A percentile compares a stretch with the other conserved stretches of the same genome.
phyloP scores from a whole-genome alignment of 75 land plant genomes.

The Selaginella moellendorffii region DNA sequence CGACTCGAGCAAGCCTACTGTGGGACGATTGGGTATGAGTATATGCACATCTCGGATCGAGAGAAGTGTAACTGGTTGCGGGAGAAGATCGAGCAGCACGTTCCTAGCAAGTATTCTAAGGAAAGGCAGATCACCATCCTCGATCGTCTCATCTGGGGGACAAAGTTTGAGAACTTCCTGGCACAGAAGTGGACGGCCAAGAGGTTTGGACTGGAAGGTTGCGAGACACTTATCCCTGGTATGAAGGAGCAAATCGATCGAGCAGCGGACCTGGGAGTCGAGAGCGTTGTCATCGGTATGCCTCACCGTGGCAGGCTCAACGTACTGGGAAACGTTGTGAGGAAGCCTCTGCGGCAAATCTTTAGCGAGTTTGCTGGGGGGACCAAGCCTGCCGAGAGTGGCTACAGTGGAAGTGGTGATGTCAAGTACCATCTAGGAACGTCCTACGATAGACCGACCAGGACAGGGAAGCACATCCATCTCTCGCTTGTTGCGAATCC shows the following conservation, averaged over 20 bases:
- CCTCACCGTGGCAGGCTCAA: conserved; percentile 17
- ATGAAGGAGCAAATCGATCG: conserved; percentile 14
- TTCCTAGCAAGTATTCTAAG: conserved; percentile 28
- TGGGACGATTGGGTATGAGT: conserved; percentile 84
- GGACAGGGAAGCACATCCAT: conserved; percentile 8
- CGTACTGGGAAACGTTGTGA: conserved; percentile 14
- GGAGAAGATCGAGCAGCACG: conserved; percentile 70
- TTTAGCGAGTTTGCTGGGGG: conserved; percentile 29
- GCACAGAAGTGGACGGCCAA: conserved; percentile 13
- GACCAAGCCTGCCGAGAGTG: conserved; percentile 6
- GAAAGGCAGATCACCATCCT: conserved; percentile 50
- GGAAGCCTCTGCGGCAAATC: conserved; percentile 15
- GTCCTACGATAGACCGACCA: conserved; percentile 3
- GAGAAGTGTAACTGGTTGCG: conserved; percentile 92
- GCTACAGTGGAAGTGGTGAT: conserved; percentile 12
- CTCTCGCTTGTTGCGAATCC: conserved; percentile 15
- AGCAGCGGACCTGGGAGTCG: conserved; percentile 13
- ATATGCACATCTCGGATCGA: conserved; percentile 85
- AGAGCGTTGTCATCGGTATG: conserved; percentile 16
- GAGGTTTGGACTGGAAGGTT: conserved; percentile 18
- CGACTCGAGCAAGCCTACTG: conserved; percentile 91
- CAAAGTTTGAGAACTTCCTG: conserved; percentile 15
- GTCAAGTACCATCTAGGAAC: conserved; percentile 23
- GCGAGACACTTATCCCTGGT: conserved; percentile 17
- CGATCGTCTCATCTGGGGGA: conserved; percentile 5